phyloP scores from a whole-genome alignment of 805 yeast species.

The Scheffersomyces stipitis region DNA sequence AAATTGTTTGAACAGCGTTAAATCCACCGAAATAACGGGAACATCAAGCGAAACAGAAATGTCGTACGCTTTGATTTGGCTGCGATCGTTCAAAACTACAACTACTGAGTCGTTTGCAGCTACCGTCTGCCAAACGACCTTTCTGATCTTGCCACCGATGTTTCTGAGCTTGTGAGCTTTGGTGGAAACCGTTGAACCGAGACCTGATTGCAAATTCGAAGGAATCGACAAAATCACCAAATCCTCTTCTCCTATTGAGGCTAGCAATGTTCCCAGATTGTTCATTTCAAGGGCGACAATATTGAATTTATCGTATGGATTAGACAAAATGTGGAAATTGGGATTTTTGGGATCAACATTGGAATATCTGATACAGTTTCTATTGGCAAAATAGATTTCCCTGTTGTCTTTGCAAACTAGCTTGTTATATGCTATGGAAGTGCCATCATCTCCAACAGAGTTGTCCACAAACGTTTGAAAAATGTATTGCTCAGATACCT shows the following conservation, averaged over 20 bases:
- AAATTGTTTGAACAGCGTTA: constrained; percentile 8
- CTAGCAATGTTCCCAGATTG: constrained; percentile 41
- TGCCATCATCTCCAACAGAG: neutral
- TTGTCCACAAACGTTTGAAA: constrained; percentile 3
- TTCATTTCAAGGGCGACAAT: constrained; percentile 39
- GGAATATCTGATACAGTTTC: constrained; percentile 31
- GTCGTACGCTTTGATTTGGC: constrained; percentile 19
- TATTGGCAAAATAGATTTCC: constrained; percentile 32
- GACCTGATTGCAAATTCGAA: constrained; percentile 4
- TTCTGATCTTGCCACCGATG: constrained; percentile 14
- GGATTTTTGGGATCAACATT: constrained; percentile 17
- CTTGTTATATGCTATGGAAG: too few species aligned
- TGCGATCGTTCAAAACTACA: constrained; percentile 22
- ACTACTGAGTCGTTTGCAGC: constrained; percentile 20
- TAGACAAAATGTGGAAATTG: constrained; percentile 21
- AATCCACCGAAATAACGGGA: constrained; percentile 20
- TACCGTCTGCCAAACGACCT: constrained; percentile 27
- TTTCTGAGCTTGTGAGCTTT: constrained; percentile 11
- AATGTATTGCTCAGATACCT: constrained; percentile 4
- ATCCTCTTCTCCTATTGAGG: constrained; percentile 32
- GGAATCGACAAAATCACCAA: constrained; percentile 35
- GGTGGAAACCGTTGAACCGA: constrained; percentile 4
- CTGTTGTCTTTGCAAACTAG: constrained; percentile 8
- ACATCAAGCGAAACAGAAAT: constrained; percentile 13
- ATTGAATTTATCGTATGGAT: constrained; percentile 19